Conservation (phyloP, 495 filamentous ascomycete genomes). For the Lasiosphaeria hispida region DNA sequence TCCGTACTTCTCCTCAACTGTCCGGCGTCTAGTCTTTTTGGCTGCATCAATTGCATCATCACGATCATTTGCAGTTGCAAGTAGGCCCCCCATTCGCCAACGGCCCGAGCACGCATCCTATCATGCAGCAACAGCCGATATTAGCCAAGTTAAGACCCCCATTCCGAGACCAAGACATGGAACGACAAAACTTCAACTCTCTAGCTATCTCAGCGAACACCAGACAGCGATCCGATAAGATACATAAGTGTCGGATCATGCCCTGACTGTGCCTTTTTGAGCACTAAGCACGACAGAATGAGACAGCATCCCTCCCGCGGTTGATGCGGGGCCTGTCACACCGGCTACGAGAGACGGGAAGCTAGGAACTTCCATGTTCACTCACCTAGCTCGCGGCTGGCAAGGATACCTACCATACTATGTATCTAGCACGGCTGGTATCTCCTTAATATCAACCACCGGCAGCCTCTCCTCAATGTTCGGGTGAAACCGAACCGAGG, state of each 20-base stretch:
- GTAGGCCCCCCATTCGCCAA: constrained; percentile 6
- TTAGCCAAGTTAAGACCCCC: neutral
- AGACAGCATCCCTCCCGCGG: neutral
- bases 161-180: too few species aligned
- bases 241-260: neutral
- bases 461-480: too few species aligned
- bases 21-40: constrained; percentile 4
- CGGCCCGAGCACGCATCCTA: neutral
- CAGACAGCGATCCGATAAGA: too few species aligned
- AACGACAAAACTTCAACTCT: too few species aligned
- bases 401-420: too few species aligned
- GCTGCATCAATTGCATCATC: constrained; percentile 14
- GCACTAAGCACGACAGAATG: neutral
- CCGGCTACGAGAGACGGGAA: too few species aligned
- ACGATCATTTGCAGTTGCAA: neutral
- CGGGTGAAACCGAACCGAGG: too few species aligned
- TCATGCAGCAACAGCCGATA: constrained; percentile 8
- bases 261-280: neutral
- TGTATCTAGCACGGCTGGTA: too few species aligned
- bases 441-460: too few species aligned
- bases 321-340: too few species aligned
- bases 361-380: neutral
- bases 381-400: too few species aligned
- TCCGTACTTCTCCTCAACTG: constrained; percentile 4
- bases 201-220: too few species aligned